phyloP scores from a whole-genome alignment of 352 stramenopile species.

The Pythium phragmitis region DNA sequence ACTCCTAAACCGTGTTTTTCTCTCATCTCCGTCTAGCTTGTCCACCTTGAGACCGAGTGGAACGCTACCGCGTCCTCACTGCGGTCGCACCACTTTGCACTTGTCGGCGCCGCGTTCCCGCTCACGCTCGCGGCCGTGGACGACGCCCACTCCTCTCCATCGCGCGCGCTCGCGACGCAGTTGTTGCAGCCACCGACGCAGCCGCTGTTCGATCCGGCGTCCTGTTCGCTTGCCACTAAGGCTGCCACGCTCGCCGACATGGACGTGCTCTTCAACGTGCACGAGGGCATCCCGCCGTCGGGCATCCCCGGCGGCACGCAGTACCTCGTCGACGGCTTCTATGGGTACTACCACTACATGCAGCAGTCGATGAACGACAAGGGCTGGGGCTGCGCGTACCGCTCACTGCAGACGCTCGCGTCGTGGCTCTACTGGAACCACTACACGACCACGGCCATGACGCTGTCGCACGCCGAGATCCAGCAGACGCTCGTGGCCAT shows the following conservation, averaged over 20 bases:
- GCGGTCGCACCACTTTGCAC: conserved; percentile 44
- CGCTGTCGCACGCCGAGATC: conserved; percentile 69
- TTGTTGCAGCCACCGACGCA: conserved; percentile 48
- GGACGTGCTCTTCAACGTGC: conserved; percentile 67
- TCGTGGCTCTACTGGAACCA: conserved; percentile 79
- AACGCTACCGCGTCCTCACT: conserved; percentile 6
- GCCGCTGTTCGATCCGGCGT: conserved; percentile 37
- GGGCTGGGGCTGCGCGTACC: conserved; percentile 89
- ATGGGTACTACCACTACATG: conserved; percentile 88
- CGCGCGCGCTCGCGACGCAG: background rate
- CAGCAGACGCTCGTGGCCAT: conserved; percentile 76
- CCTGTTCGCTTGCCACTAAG: conserved; percentile 45
- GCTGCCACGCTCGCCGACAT: conserved; percentile 29
- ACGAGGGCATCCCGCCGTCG: conserved; percentile 56
- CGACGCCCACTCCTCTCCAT: background rate
- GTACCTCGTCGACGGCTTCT: conserved; percentile 65
- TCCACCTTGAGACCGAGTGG: background rate
- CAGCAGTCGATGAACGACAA: conserved; percentile 80
- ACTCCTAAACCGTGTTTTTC: no score
- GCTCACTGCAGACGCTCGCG: conserved; percentile 80
- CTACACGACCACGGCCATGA: conserved; percentile 38
- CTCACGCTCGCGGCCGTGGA: conserved; percentile 30
- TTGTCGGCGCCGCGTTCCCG: conserved; percentile 49
- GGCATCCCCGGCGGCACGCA: conserved; percentile 37
- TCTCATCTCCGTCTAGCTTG: background rate